phyloP scores from a whole-genome alignment of 2,329 filamentous ascomycete genomes.

The Epicoccum nigrum region DNA sequence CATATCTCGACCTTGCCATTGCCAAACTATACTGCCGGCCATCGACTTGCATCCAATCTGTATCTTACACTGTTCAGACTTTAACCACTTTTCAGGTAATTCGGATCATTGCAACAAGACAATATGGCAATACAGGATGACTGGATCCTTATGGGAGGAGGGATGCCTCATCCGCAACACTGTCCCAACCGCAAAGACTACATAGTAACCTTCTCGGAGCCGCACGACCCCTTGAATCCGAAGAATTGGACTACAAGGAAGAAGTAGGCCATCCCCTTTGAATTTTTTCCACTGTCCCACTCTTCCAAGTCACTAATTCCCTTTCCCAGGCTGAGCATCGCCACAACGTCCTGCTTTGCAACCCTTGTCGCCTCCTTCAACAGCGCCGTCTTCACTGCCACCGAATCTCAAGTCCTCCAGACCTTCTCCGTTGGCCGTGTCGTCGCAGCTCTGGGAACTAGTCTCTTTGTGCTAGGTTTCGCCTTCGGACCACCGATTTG shows the following conservation, averaged over 20 bases:
- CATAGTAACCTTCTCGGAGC: too few relatives aligned
- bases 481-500: slow-evolving; percentile 67
- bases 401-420: slow-evolving; percentile 58
- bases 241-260: not conserved
- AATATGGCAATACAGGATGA: too few relatives aligned
- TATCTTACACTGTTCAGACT: too few relatives aligned
- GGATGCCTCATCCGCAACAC: too few relatives aligned
- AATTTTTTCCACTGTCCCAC: too few relatives aligned
- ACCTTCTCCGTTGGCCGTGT: slow-evolving; percentile 61
- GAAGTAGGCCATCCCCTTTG: not conserved
- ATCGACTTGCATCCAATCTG: too few relatives aligned
- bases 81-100: too few relatives aligned
- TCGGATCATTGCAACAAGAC: too few relatives aligned
- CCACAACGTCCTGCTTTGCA: not conserved
- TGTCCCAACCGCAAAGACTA: too few relatives aligned
- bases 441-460: slow-evolving; percentile 67
- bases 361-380: slow-evolving; percentile 58
- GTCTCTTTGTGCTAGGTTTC: slow-evolving; percentile 68
- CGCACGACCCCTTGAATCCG: not conserved
- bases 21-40: too few relatives aligned
- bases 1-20: too few relatives aligned
- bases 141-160: too few relatives aligned
- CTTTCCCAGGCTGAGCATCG: not conserved
- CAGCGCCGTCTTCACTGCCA: slow-evolving; percentile 70
- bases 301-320: not conserved